A percentile compares a stretch with the other conserved stretches of the same genome.
phyloP scores from a whole-genome alignment of 805 yeast genomes.

The Sungouiella blattae region DNA sequence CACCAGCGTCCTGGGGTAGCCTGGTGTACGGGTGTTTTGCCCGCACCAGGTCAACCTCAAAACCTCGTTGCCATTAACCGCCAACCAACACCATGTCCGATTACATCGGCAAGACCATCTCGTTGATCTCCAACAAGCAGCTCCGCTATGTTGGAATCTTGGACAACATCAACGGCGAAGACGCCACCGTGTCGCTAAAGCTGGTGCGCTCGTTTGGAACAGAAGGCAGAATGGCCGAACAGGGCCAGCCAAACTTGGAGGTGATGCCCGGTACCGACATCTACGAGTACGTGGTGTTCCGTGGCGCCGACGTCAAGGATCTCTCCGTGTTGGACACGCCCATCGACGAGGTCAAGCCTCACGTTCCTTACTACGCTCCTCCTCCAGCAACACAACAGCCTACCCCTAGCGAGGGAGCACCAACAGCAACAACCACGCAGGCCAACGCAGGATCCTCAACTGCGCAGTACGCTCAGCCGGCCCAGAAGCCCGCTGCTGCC shows the following conservation, averaged over 20 bases:
- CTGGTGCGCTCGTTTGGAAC: conserved; percentile 85
- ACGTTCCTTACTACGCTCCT: conserved; percentile 8
- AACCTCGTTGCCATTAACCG: neutral
- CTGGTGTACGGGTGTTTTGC: conserved; percentile 4
- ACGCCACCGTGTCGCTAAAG: conserved; percentile 80
- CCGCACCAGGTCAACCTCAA: too few relatives aligned
- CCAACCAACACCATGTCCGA: conserved; percentile 62
- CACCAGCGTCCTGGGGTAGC: too few relatives aligned
- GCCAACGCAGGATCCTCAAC: conserved; percentile 12
- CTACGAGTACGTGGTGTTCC: conserved; percentile 75
- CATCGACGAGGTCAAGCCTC: conserved; percentile 54
- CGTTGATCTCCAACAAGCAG: conserved; percentile 73
- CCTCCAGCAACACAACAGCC: conserved; percentile 16
- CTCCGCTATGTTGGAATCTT: conserved; percentile 88
- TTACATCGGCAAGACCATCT: conserved; percentile 85
- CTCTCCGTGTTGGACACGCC: conserved; percentile 76
- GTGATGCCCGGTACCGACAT: conserved; percentile 67
- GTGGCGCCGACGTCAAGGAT: conserved; percentile 91
- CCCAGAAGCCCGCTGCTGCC: conserved; percentile 6
- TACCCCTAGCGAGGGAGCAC: conserved; percentile 4
- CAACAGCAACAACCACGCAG: conserved; percentile 7
- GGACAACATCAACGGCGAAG: conserved; percentile 83
- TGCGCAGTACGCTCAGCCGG: conserved; percentile 11
- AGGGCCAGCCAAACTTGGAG: conserved; percentile 62
- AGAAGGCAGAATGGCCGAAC: conserved; percentile 70